Base-by-base conservation (phyloP, 2,329 filamentous ascomycete species). In the Colletotrichum sp. region DNA sequence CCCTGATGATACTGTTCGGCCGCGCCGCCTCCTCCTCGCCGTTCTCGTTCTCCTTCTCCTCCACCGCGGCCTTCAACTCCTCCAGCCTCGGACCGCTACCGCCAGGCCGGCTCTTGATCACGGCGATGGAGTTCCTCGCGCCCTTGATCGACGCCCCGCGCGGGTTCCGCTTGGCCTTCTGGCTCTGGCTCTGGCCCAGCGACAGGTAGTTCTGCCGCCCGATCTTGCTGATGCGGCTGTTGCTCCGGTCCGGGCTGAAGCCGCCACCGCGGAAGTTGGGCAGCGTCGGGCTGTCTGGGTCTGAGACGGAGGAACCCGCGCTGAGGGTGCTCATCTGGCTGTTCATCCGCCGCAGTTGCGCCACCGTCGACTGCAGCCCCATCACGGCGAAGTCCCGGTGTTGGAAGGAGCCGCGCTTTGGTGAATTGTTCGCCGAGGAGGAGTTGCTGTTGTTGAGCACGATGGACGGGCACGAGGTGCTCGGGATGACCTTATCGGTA, bases 301-400 rank as follows among this genome's bases (percentile, higher is more conserved):
- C 82, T 9, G 81, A 84, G 2, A 78, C 77, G 57, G 83, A 77
- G 1, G 86, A 86, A 2, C 83, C 82, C 21, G 80, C 79, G 81
- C 86, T 88, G 69, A 84, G 82, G 3, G 84, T 82, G 77, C 85
- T 88, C 58, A 89, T 78, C 67, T 86, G 81, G 80, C 87, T 90
- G 81, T 91, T 90, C 88, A 90, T 91, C 65, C 89, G 84, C 12
- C 89, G 85, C 70, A 91, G 86, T 79, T 90, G 86, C 21, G 85
- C 84, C 34, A 90, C 86, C 4, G 87, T 84, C 8, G 70, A 69
- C 70, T 74, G 72, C 15, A 74, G 51, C 6, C 72, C 70, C 58
- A 67, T 63, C 16, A 66, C 63, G 11, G 62, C 72, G 12, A 74
- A 74, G 47, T 74, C 72, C 2, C 72, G 38, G n/a, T 51, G 43